Evolutionary conservation across 2,329 filamentous ascomycete species (phyloP).

Genomic region (Leptographium lundbergii): DNA sequence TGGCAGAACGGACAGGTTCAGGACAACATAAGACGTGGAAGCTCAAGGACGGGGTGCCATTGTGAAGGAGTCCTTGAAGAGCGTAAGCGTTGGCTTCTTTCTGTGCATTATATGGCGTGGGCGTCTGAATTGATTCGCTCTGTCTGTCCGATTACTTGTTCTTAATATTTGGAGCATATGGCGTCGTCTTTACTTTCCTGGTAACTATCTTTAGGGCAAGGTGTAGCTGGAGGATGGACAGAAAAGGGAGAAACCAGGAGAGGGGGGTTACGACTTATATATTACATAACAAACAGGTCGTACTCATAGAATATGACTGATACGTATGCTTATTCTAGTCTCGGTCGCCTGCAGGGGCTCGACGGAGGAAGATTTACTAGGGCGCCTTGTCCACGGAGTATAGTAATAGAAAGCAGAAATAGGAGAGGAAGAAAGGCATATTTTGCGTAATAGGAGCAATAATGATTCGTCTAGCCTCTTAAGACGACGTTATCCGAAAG

Average conservation of each 20-base stretch:
- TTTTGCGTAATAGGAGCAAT: too few species aligned
- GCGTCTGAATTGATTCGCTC: neutral
- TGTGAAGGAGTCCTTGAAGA: neutral
- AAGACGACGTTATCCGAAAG: too few species aligned
- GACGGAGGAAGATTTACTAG: too few species aligned
- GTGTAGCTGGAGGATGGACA: neutral
- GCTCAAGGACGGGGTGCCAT: constrained; percentile 20
- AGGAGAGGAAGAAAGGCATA: too few species aligned
- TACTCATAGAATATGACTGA: neutral
- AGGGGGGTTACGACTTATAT: neutral
- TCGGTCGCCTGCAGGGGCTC: too few species aligned
- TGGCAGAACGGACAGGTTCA: constrained; percentile 48
- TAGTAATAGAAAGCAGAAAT: too few species aligned
- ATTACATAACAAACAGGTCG: neutral
- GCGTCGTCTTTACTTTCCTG: neutral
- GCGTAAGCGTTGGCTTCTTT: neutral
- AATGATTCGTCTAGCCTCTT: too few species aligned
- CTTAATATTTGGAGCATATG: neutral
- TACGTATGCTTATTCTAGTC: neutral
- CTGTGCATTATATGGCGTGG: neutral
- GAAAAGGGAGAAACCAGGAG: neutral
- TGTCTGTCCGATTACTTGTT: neutral
- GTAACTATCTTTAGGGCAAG: neutral
- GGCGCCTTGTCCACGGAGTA: too few species aligned
- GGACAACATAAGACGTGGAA: constrained; percentile 50